phyloP scores from a whole-genome alignment of 768 basidiomycete genomes.

The Rhizopogon vesiculosus region DNA sequence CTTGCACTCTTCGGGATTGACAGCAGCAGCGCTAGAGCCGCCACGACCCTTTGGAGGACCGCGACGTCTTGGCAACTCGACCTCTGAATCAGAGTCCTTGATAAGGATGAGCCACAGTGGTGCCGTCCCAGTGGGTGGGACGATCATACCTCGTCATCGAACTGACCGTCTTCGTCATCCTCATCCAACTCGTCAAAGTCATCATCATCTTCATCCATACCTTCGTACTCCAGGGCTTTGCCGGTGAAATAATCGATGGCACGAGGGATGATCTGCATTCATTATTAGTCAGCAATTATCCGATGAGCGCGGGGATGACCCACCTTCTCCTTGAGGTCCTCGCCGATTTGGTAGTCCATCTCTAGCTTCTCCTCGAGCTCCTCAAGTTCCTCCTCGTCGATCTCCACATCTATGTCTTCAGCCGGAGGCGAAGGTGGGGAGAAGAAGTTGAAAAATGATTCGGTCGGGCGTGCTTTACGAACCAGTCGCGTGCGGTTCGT shows the following conservation, averaged over 20 bases:
- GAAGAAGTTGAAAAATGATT: constrained; percentile 99
- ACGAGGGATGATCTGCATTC: constrained; percentile 78
- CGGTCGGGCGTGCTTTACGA: constrained; percentile 83
- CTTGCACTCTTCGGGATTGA: constrained; percentile 83
- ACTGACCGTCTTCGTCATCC: constrained; percentile 45
- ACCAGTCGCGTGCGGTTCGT: constrained; percentile 81
- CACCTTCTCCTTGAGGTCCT: constrained; percentile 96
- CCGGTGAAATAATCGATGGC: constrained; percentile 98
- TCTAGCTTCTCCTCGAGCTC: constrained; percentile 93
- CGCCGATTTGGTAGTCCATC: constrained; percentile 96
- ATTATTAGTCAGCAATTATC: constrained; percentile 1
- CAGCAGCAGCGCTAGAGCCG: constrained; percentile 33
- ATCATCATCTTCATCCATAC: constrained; percentile 49
- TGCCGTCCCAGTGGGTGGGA: constrained; percentile 6
- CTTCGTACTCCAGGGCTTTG: constrained; percentile 85
- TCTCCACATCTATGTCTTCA: constrained; percentile 60
- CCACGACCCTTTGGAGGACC: constrained; percentile 55
- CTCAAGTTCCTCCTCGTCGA: constrained; percentile 82
- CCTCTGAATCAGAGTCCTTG: constrained; percentile 68
- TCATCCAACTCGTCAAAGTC: constrained; percentile 57
- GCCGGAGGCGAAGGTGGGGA: constrained; percentile 69
- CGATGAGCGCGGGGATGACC: constrained; percentile 10
- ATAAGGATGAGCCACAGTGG: constrained; percentile 12
- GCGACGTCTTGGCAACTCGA: constrained; percentile 56
- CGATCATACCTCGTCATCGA: constrained; percentile 54